A percentile compares a stretch with the other conserved stretches of the same genome.
Evolutionary conservation across 352 stramenopile genomes (phyloP).

Genomic region (Globisporangium paroecandrum): DNA sequence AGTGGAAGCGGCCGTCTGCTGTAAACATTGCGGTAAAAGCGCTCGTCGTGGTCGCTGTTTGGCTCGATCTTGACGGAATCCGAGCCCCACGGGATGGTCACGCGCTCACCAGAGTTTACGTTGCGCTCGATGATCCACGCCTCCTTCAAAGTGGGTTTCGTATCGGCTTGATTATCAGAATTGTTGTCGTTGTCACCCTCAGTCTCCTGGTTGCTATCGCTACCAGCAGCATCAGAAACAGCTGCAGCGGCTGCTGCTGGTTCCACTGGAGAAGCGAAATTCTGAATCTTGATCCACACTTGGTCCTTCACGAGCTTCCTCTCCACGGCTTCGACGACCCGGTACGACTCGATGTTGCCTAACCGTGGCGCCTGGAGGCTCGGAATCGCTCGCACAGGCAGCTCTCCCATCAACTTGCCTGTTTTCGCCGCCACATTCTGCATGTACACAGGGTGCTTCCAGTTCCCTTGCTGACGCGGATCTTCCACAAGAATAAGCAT

Average conservation of each 20-base stretch:
- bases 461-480: constrained; percentile 22
- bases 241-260: constrained; percentile 9
- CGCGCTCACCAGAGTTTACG: constrained; percentile 60
- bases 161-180: constrained; percentile 13
- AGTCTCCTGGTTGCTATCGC: constrained; percentile 13
- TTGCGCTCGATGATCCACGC: constrained; percentile 79
- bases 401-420: constrained; percentile 57
- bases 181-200: constrained; percentile 18
- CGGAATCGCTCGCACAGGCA: constrained; percentile 59
- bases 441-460: constrained; percentile 40
- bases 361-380: constrained; percentile 55
- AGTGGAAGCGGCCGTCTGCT: constrained; percentile 49
- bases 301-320: constrained; percentile 75
- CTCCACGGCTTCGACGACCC: constrained; percentile 52
- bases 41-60: constrained; percentile 38
- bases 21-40: constrained; percentile 75
- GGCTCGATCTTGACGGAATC: constrained; percentile 27
- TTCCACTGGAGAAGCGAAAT: constrained; percentile 15
- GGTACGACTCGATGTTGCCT: constrained; percentile 51
- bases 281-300: constrained; percentile 56
- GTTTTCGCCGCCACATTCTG: constrained; percentile 60
- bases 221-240: background rate
- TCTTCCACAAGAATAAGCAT: constrained; percentile 55
- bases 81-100: constrained; percentile 56
- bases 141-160: constrained; percentile 16